These are phyloP conservation scores for Suhomyces sp. DNA, from an alignment of 805 yeast species.

Conservation along the genomic window DNA sequence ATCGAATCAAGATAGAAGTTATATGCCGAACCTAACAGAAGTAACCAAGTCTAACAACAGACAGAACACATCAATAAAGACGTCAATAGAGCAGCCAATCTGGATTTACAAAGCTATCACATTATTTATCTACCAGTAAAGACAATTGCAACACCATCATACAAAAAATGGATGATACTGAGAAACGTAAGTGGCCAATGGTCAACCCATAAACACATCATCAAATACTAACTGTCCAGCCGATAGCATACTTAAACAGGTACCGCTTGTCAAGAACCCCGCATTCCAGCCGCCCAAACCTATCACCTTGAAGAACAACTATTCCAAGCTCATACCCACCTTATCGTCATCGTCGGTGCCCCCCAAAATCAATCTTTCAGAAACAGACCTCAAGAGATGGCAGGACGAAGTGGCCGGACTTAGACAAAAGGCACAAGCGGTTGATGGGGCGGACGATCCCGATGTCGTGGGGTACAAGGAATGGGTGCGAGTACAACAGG, in stretches of 20 bases:
- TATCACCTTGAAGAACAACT: constrained; percentile 51
- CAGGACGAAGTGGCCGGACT: constrained; percentile 30
- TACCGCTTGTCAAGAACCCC: constrained; percentile 57
- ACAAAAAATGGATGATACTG: constrained; percentile 25
- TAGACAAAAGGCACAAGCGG: constrained; percentile 17
- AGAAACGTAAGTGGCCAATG: constrained; percentile 15
- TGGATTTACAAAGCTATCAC: no score
- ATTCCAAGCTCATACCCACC: constrained; percentile 32
- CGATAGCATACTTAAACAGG: constrained; percentile 49
- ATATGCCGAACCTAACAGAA: no score
- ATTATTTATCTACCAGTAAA: not conserved
- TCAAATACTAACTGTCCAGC: constrained; percentile 26
- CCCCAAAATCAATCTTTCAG: constrained; percentile 31
- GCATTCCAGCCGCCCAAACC: constrained; percentile 54
- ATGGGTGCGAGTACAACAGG: constrained; percentile 33
- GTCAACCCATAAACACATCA: no score
- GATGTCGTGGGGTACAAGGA: constrained; percentile 19
- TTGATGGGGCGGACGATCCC: constrained; percentile 8
- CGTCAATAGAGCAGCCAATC: no score
- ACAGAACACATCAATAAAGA: no score
- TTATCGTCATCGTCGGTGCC: constrained; percentile 35
- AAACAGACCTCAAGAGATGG: constrained; percentile 30
- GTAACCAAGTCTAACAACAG: no score
- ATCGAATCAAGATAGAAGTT: no score
- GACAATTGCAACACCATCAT: no score